Evolutionary conservation across 2,329 filamentous ascomycete genomes (phyloP), one percentile per base, ranked within the genome.

Genomic region (Trematosphaeria pertusa): DNA sequence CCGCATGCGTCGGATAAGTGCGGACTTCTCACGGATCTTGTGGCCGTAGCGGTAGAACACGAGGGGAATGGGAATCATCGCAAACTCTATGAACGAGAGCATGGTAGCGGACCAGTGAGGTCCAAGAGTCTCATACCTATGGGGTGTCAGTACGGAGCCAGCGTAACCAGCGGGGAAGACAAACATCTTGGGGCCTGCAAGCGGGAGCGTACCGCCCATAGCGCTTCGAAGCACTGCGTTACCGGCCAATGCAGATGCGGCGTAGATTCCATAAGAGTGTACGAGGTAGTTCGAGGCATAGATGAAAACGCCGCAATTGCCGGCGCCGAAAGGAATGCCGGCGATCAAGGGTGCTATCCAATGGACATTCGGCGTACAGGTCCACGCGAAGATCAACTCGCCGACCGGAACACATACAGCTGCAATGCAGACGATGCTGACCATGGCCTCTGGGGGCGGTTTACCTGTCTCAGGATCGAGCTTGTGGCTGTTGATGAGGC

Each of bases 371-470:
- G 91, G 91, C 0, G 91, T 83, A 50, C 62, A 91, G 0, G 91
- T 96, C 91, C 91, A 96, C 0, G 89, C 85, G 64, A 97, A 97
- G 69, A 87, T 87, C 18, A 97, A 81, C 70, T 96, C 87, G 12
- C 91, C 92, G 3, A 89, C 70, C 0, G 91, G 88, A 0, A 88
- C 85, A 1, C 90, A 75, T 1, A 95, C 67, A 0, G 89, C 84
- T 3, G 88, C 89, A 19, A 96, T 83, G 58, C 87, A 89, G 62
- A 96, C 88, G 46, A 94, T 81, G 32, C 85, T 83, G 3, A 93
- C 89, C 55, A 89, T 90, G 1, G 91, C 87, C 72, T 97, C 92
- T 0, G 91, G 91, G 0, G 83, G 79, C 0, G 84, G 81, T 28
- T 84, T 85, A 9, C 88, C 89, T 0, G 90, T 96, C 38, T 81